A percentile compares a stretch with the other conserved stretches of the same genome.
phyloP scores from a whole-genome alignment of 176 grass and related monocot species.

The maize (Zea mays) region DNA sequence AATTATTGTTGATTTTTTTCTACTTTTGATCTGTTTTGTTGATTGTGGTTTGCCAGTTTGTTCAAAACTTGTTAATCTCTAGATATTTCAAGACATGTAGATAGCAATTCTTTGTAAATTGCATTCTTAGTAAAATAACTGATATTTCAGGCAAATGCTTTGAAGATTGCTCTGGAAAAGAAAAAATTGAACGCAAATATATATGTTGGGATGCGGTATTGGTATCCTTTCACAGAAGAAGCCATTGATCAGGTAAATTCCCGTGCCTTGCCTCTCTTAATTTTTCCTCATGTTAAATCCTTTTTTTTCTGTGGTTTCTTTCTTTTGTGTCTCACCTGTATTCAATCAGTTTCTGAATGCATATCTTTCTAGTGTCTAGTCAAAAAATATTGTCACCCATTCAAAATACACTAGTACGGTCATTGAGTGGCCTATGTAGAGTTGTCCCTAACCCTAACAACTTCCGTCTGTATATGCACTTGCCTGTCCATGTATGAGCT shows the following conservation, averaged over 20 bases:
- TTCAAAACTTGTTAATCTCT: neutral
- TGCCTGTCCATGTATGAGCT: neutral
- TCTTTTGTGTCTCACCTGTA: neutral
- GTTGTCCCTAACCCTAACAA: neutral
- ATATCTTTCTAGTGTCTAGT: neutral
- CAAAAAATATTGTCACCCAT: neutral
- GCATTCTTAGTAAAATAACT: slow-evolving; percentile 8
- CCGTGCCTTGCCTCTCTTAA: neutral
- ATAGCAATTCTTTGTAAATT: slow-evolving; percentile 20
- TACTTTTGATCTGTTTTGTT: neutral
- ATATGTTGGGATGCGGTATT: slow-evolving; percentile 97
- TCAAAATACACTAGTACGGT: neutral
- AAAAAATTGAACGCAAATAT: slow-evolving; percentile 77
- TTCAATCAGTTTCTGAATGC: neutral
- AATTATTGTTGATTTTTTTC: neutral
- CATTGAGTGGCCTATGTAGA: neutral
- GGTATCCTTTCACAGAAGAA: slow-evolving; percentile 95
- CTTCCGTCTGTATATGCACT: neutral
- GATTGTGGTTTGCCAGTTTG: slow-evolving; percentile 1
- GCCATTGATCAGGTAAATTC: slow-evolving; percentile 75
- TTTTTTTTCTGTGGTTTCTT: neutral
- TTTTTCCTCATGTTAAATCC: neutral
- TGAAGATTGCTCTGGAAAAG: slow-evolving; percentile 64
- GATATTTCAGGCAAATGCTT: slow-evolving; percentile 73
- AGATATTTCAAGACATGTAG: neutral